Evolutionary conservation across 2,329 filamentous ascomycete species (phyloP), one percentile per base, ranked within the genome.

Genomic region (Neonectria ditissima): DNA sequence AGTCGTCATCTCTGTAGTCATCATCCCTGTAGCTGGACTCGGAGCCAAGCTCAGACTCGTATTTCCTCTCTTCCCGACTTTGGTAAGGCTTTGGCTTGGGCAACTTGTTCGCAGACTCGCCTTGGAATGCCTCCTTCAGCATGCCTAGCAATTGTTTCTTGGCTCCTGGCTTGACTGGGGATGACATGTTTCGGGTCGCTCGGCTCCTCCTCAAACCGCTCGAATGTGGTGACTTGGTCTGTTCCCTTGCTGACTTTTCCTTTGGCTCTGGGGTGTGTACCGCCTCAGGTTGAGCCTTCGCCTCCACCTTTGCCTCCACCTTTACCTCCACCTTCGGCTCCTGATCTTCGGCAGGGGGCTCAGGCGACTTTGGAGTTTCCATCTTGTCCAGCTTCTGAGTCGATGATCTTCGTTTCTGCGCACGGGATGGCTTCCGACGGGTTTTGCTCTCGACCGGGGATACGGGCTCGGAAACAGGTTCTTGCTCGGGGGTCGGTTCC

Each of bases 91-190:
- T 79, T 1, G 83, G 80, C 14, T 80, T 80, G 5, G 82, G 77
- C 20, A 79, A 78, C 62, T 83, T 80, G 10, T 80, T 80, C 3
- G 76, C 81, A 2, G 88, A 90, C 73, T 90, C 87, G 30, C 88
- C 88, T 41, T 84, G 83, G 70, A 91, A 90, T 4, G 87, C 88
- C 64, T 88, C 87, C 57, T 85, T 86, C 9, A 91, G 76, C 48
- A 84, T 83, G 43, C 89, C 88, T 22, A 88, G 82, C 57, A 90
- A 81, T 0, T 84, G 84, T 37, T 81, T 81, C 71, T 85, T 88
- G 13, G 72, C 72, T 2, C 72, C 76, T 0, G 80, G 66, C 71
- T 85, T 89, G 7, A 81, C 56, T 1, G 86, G 83, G 6, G 86
- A 83, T 1, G 84, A 78, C 2, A 80, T 72, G 62, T 74, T 81